Conservation (phyloP, 352 stramenopile genomes). For the Pythium pyrilobum region DNA sequence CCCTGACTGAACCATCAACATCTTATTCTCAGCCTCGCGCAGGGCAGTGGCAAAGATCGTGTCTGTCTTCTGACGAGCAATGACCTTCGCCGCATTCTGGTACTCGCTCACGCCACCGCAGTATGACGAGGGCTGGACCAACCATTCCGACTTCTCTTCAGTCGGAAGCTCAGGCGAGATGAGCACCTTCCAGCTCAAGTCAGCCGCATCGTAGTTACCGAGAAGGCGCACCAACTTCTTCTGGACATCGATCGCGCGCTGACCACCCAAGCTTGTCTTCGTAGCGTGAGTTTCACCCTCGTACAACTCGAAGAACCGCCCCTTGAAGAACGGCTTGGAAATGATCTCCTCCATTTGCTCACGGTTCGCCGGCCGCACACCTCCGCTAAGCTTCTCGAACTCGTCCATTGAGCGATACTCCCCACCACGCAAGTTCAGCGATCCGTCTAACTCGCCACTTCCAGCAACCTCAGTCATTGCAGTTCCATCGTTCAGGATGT, state of each 20-base stretch:
- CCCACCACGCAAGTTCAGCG: conserved; percentile 31
- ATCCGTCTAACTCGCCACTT: conserved; percentile 25
- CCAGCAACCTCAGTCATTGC: conserved; percentile 8
- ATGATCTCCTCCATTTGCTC: conserved; percentile 25
- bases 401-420: conserved; percentile 29
- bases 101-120: conserved; percentile 38
- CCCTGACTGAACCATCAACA: conserved; percentile 6
- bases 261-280: conserved; percentile 11
- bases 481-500: conserved; percentile 13
- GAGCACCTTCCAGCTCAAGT: conserved; percentile 23
- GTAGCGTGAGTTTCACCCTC: conserved; percentile 23
- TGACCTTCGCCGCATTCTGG: conserved; percentile 26
- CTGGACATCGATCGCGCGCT: conserved; percentile 25
- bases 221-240: conserved; percentile 33
- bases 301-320: conserved; percentile 30
- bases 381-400: conserved; percentile 27
- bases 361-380: conserved; percentile 14
- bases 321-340: conserved; percentile 17
- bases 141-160: conserved; percentile 21
- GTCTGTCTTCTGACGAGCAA: conserved; percentile 25
- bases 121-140: conserved; percentile 17
- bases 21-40: conserved; percentile 19
- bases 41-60: conserved; percentile 22
- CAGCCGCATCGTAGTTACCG: conserved; percentile 27
- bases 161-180: conserved; percentile 19